phyloP scores from a whole-genome alignment of 768 basidiomycete genomes.

The Mrakia blollopis region DNA sequence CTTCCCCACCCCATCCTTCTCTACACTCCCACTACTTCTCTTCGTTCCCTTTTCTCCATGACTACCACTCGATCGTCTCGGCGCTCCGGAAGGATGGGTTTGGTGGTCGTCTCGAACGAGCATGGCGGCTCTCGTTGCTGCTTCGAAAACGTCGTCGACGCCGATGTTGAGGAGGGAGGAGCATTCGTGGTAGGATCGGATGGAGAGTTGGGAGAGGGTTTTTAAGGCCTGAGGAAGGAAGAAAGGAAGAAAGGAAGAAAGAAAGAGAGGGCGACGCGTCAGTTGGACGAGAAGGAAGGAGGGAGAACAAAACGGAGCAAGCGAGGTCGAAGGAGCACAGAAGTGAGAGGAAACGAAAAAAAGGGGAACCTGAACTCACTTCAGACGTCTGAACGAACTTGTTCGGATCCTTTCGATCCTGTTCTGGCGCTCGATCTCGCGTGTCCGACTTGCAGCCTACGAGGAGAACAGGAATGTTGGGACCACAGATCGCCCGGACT shows the following conservation, averaged over 20 bases:
- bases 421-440: conserved; percentile 50
- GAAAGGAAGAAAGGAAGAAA: background rate
- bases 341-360: background rate
- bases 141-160: conserved; percentile 96
- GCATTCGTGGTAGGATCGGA: conserved; percentile 58
- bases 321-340: background rate
- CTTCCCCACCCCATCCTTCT: conserved; percentile 6
- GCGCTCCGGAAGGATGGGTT: background rate
- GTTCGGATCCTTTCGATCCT: conserved; percentile 37
- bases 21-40: conserved; percentile 3
- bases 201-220: conserved; percentile 21
- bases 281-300: background rate
- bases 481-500: conserved; percentile 92
- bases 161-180: conserved; percentile 64
- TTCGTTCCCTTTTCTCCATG: background rate
- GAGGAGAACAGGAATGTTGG: conserved; percentile 84
- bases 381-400: conserved; percentile 44
- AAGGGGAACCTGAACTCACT: conserved; percentile 37
- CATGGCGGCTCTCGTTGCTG: conserved; percentile 94
- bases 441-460: conserved; percentile 96
- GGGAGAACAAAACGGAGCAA: background rate
- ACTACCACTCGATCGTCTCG: background rate
- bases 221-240: conserved; percentile 11
- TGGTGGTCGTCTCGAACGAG: conserved; percentile 68
- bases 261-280: background rate